Base-by-base conservation (phyloP, 805 yeast species). In the Priceomyces haplophilus region DNA sequence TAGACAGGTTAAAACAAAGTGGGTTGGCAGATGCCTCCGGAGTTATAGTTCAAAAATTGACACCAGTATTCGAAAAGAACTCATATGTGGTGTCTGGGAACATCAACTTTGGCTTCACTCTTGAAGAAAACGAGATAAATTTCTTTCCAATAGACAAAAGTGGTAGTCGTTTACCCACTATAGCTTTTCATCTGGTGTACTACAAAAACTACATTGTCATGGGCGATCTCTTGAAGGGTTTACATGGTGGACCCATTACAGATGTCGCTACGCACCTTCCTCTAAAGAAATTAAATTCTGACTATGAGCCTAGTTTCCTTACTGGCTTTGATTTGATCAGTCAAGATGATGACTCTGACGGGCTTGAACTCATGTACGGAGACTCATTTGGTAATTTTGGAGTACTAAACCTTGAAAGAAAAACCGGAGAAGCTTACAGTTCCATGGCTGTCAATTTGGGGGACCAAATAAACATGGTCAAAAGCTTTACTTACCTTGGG, bases 301-400 rank as follows among this genome's bases (percentile, higher is more conserved):
- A 25, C 5, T 35, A 40, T 19, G 45, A 40, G 16, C 48, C 54
- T 1, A 27, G 41, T 4, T 53, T 48, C 38, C 40, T 48, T n/a
- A 47, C 61, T 1, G 47, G 49, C 0, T 39, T 54, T 5, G 54
- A 47, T 7, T 34, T 37, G 6, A 38, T 46, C 10, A 24, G 37
- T 7, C 19, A 13, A n/a, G 18, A 17, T 5, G 40, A 4, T 10
- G 32, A 33, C 32, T 12, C 37, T 33, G 35, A 30, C 6, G 8
- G 12, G 10, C 12, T 12, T 25, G 38, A 41, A 7, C 20, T 52
- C 6, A 25, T 62, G 0, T 40, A 45, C 15, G 65, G 63, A 4
- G 72, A 66, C 40, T 52, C 64, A 0, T 44, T 50, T 15, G 73
- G 73, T 1, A 65, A 65, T 38, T 24, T 61, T 11, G 51, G 42